A percentile compares a stretch with the other conserved stretches of the same genome.
Conservation (phyloP, 306 rosid genomes). For the Casuarina cunninghamiana region DNA sequence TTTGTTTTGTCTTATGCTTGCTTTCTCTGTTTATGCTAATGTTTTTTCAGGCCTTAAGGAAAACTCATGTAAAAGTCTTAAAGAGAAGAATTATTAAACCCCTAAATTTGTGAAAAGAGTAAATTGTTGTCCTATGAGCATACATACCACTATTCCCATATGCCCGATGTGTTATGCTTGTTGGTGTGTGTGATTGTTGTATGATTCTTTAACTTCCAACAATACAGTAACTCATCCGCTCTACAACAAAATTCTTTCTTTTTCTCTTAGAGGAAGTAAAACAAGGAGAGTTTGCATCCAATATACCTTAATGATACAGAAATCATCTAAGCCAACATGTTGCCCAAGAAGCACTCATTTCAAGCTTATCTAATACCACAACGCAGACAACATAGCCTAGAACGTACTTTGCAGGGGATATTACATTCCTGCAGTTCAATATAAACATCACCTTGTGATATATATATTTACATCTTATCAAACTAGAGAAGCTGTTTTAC, state of each 20-base stretch:
- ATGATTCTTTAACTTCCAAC: too few relatives aligned
- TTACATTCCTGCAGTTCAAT: constrained; percentile 9
- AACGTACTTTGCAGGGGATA: background rate
- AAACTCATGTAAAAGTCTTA: too few relatives aligned
- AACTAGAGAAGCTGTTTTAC: constrained; percentile 6
- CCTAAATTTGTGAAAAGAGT: too few relatives aligned
- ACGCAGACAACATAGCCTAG: constrained; percentile 3
- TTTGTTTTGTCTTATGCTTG: too few relatives aligned
- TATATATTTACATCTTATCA: constrained; percentile 7
- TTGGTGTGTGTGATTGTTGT: too few relatives aligned
- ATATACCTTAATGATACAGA: background rate
- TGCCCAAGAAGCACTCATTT: background rate
- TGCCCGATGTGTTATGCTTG: too few relatives aligned
- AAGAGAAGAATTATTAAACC: too few relatives aligned
- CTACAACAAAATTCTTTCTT: background rate
- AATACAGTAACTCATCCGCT: too few relatives aligned
- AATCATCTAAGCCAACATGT: constrained; percentile 1
- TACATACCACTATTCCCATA: too few relatives aligned
- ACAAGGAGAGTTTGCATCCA: background rate
- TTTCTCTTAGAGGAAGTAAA: background rate
- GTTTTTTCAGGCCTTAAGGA: too few relatives aligned
- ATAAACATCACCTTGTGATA: constrained; percentile 4
- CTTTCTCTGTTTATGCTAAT: too few relatives aligned
- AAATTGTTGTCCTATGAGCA: too few relatives aligned
- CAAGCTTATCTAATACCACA: constrained; percentile 1